These are phyloP conservation scores for Daphne laureola DNA, from an alignment of 441 rosid genomes.

Conservation along the genomic window DNA sequence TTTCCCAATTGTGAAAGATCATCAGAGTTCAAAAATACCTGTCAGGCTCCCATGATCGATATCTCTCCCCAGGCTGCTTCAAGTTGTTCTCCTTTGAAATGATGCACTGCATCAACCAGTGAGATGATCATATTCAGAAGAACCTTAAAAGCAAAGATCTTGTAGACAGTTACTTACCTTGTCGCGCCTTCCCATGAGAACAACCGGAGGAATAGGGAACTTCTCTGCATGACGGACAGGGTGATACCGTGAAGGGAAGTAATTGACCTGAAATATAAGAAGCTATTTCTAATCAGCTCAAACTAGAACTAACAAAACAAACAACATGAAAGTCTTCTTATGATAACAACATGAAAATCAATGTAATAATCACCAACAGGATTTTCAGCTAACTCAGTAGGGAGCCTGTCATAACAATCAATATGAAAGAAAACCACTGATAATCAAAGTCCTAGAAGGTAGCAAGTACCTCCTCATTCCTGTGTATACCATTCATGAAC, in stretches of 20 bases:
- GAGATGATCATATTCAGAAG: background rate
- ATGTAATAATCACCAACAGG: no score
- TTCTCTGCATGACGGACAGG: constrained; percentile 68
- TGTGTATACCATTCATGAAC: constrained; percentile 88
- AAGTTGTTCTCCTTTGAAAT: constrained; percentile 89
- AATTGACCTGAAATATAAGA: constrained; percentile 52
- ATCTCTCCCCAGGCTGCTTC: constrained; percentile 88
- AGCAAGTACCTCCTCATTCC: constrained; percentile 78
- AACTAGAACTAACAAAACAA: no score
- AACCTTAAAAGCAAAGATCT: no score
- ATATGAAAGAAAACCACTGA: no score
- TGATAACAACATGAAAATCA: no score
- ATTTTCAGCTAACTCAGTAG: no score
- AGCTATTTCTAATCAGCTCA: constrained; percentile 16
- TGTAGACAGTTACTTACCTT: constrained; percentile 37
- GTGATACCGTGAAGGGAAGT: constrained; percentile 87
- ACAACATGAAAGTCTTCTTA: no score
- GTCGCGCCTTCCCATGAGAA: constrained; percentile 64
- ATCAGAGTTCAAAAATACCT: constrained; percentile 35
- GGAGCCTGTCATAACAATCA: no score
- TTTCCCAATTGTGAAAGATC: background rate
- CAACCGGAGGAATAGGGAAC: constrained; percentile 41
- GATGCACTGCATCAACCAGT: constrained; percentile 35
- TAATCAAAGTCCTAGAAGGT: background rate
- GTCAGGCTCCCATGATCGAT: constrained; percentile 62